phyloP scores from a whole-genome alignment of 441 rosid genomes.

The Mallotus repandus region DNA sequence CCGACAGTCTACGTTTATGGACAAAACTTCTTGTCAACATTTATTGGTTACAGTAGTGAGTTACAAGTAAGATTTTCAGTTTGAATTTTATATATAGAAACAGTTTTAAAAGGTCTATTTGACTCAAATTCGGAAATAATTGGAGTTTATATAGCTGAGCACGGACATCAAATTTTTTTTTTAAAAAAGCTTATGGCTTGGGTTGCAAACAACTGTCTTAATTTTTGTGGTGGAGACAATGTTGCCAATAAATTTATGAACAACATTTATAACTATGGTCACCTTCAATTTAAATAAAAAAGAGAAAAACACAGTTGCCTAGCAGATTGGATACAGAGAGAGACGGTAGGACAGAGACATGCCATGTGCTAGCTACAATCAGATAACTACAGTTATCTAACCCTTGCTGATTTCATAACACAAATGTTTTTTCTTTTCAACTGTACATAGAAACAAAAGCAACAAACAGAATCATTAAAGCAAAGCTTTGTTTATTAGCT shows the following conservation, averaged over 20 bases:
- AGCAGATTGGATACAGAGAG: not conserved
- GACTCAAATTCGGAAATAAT: too few relatives aligned
- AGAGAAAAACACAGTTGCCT: not conserved
- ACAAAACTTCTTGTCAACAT: too few relatives aligned
- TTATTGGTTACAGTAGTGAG: too few relatives aligned
- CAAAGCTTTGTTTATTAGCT: not conserved
- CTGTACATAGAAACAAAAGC: not conserved
- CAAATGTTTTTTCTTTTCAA: too few relatives aligned
- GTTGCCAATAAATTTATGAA: not conserved
- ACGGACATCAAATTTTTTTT: too few relatives aligned
- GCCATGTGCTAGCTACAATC: conserved; percentile 1
- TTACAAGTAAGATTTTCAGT: too few relatives aligned
- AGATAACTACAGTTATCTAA: conserved; percentile 3
- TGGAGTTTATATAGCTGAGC: too few relatives aligned
- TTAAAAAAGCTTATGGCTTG: not conserved
- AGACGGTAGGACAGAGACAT: not conserved
- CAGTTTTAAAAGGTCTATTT: too few relatives aligned
- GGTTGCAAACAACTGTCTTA: not conserved
- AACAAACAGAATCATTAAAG: conserved; percentile 23
- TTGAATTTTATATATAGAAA: too few relatives aligned
- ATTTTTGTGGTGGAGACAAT: not conserved
- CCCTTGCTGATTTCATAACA: not conserved
- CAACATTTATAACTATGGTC: not conserved
- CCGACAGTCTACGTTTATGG: too few relatives aligned
- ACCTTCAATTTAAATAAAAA: too few relatives aligned